phyloP scores from a whole-genome alignment of 352 stramenopile genomes.

The Pythium rhizo-oryzae region DNA sequence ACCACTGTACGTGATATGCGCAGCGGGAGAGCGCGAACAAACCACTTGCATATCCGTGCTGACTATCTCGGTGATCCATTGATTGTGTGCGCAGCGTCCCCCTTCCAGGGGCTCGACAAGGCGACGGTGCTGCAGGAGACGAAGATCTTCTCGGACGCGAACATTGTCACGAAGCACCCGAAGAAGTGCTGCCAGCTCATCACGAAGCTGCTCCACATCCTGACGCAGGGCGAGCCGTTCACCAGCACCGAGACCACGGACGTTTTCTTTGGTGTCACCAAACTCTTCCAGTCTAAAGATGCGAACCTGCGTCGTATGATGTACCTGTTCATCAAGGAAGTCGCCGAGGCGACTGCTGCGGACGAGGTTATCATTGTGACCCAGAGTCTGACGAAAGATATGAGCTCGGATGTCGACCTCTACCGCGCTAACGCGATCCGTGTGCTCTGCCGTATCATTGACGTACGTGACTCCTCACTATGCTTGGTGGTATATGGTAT shows the following conservation, averaged over 20 bases:
- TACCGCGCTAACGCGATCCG: constrained; percentile 99
- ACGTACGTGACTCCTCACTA: constrained; percentile 47
- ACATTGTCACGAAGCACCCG: constrained; percentile 96
- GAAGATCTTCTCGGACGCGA: constrained; percentile 98
- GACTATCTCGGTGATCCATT: background rate
- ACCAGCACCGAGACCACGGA: constrained; percentile 95
- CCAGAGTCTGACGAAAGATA: constrained; percentile 99
- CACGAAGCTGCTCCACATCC: constrained; percentile 98
- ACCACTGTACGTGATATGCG: constrained; percentile 63
- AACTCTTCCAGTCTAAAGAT: constrained; percentile 99
- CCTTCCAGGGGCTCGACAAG: constrained; percentile 96
- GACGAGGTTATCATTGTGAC: constrained; percentile 99
- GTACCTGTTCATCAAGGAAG: constrained; percentile 99
- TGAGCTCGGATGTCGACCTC: constrained; percentile 98
- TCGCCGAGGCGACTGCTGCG: constrained; percentile 91
- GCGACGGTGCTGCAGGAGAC: constrained; percentile 97
- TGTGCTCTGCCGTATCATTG: constrained; percentile 96
- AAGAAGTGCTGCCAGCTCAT: constrained; percentile 99
- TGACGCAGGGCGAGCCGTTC: constrained; percentile 98
- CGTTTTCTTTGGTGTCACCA: constrained; percentile 99
- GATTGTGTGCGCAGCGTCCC: constrained; percentile 59
- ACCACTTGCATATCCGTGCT: background rate
- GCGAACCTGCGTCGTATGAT: constrained; percentile 98
- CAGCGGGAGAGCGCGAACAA: background rate
- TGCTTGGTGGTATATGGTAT: background rate